Evolutionary conservation across 148 eudicot genomes (phyloP), one percentile per base, ranked within the genome.

Genomic region (Spergularia bocconei): DNA sequence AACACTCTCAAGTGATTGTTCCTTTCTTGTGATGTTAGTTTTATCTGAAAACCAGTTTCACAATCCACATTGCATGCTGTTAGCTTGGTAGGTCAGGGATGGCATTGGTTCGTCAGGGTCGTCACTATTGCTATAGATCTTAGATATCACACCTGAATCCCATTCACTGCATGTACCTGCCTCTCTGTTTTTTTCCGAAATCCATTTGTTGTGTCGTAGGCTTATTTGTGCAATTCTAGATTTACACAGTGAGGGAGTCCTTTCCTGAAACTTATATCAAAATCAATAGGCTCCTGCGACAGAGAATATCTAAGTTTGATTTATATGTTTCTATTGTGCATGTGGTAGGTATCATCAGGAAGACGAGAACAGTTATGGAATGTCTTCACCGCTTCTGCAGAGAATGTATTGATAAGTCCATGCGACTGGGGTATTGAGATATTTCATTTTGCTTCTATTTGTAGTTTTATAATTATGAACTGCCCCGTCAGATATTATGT

Each of bases 371-470:
- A 11, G 98, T 96, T 23, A 96, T 96, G 99, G 99, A 87, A 78
- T 96, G 99, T 77, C 82, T 96, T 77, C 99, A 96, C 81, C 97
- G 99, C 51, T 96, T 96, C 83, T 96, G 99, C 83, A 84, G 98
- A 80, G 98, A 96, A 71, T 96, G 99, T 84, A 96, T 96, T 63
- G 99, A 96, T 89, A 96, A 96, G 83, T 93, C 99, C 39, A 96
- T 96, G 99, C 91, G 99, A 70, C 73, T 96, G 78, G 99, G 99
- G 99, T 96, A 91, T 79, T 19, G 41, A 56, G 44, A 64, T 11
- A 51, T 11, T 58, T 73, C 72, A 15, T 13, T 39, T 44, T 73
- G 13, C 39, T 53, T 56, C 38, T 11, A 21, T 19, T 16, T 2
- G 39, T 19, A 17, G 50, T 39, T 38, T 10, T 50, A 19, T 50